Conservation (phyloP, 495 filamentous ascomycete species). For the Thermothielavioides terrestris region DNA sequence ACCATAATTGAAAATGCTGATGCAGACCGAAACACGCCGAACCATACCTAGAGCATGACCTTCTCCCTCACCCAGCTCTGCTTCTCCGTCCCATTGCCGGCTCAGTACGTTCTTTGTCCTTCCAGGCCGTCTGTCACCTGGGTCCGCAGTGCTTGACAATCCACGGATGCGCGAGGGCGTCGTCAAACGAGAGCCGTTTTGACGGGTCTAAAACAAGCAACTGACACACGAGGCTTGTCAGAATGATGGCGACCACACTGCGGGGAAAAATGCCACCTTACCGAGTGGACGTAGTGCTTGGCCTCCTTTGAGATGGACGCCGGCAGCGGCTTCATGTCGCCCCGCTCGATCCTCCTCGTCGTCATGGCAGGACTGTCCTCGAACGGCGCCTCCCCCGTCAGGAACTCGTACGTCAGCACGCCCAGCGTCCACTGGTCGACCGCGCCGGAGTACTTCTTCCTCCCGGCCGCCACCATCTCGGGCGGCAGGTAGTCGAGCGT, state of each 20-base stretch:
- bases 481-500: conserved; percentile 95
- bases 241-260: no score
- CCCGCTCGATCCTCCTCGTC: conserved; percentile 76
- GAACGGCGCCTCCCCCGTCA: conserved; percentile 93
- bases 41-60: no score
- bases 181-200: conserved; percentile 81
- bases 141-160: conserved; percentile 95
- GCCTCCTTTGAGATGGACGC: conserved; percentile 85
- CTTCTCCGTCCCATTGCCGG: no score
- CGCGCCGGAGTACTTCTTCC: conserved; percentile 85
- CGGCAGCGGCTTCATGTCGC: conserved; percentile 93
- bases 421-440: conserved; percentile 95
- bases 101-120: no score
- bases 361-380: conserved; percentile 95
- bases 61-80: no score
- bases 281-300: conserved; percentile 82
- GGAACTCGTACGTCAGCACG: conserved; percentile 91
- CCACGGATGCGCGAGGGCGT: conserved; percentile 89
- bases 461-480: conserved; percentile 84
- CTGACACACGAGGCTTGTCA: conserved; percentile 44
- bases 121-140: no score
- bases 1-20: no score
- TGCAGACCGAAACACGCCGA: no score
- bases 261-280: conserved; percentile 37
- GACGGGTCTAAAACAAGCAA: conserved; percentile 89